Evolutionary conservation across 169 alveolate species (phyloP), one percentile per base, ranked within the genome.

Genomic region (Plasmodium billcollinsi): DNA sequence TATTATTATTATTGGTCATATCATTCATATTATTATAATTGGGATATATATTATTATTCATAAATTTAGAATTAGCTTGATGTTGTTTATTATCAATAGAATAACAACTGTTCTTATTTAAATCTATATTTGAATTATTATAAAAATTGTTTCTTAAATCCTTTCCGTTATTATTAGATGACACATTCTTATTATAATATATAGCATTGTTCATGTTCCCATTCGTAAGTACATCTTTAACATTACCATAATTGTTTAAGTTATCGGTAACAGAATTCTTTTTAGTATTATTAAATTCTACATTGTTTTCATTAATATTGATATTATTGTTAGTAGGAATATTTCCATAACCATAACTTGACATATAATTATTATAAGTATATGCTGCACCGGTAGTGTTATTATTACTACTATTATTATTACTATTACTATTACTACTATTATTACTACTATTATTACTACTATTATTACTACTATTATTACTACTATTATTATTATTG

Each of bases 11-110:
- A 2, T 26, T 26, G 7, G 15, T 61, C n/a, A 61, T 18, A 61
- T 61, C 70, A 61, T 61, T 61, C 29, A 61, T 26, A 61, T 18
- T 61, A 11, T 15, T 61, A 61, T 61, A 61, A 61, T 61, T 61
- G 12, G 39, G 14, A 39, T 39, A 39, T 39, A 39, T 39, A 21
- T 61, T 18, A n/a, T 18, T 61, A 61, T 61, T 15, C 12, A 21
- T 3, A 21, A 15, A 61, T 61, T 61, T 61, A 0, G 12, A 18
- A 18, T 6, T 21, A 39, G 47, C 47, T 18, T 6, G 24, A 7
- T n/a, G 12, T 26, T 61, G 70, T 61, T 61, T 61, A 61, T 21
- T 61, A 18, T 21, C 70, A 9, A 61, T 11, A 0, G 29, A 11
- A 21, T 61, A 61, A 61, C 29, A 18, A 21, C 20, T 61, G 11